Evolutionary conservation across 2,329 filamentous ascomycete species (phyloP).

Genomic region (Plectosphaerella plurivora): DNA sequence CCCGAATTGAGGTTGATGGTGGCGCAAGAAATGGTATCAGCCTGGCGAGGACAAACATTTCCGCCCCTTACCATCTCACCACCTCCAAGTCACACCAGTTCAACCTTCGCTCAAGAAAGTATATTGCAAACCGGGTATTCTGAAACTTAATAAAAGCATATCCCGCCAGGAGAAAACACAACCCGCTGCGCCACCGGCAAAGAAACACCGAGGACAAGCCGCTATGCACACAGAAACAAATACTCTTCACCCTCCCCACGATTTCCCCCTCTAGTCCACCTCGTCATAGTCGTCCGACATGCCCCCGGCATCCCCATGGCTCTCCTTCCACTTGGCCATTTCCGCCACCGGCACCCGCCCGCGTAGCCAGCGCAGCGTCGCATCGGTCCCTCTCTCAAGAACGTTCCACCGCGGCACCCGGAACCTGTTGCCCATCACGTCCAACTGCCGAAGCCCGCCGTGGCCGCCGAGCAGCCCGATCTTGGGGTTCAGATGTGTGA

Average conservation of each 20-base stretch:
- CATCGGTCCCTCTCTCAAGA: constrained; percentile 82
- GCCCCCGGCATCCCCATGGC: constrained; percentile 30
- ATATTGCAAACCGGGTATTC: too few species aligned
- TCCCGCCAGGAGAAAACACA: too few species aligned
- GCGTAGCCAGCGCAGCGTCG: constrained; percentile 74
- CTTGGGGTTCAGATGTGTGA: constrained; percentile 73
- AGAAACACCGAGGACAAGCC: too few species aligned
- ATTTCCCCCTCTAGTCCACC: background rate
- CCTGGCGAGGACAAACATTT: too few species aligned
- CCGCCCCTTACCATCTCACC: too few species aligned
- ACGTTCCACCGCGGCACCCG: constrained; percentile 81
- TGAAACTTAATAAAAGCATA: too few species aligned
- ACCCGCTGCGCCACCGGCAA: too few species aligned
- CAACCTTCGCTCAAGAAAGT: too few species aligned
- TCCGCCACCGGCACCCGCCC: constrained; percentile 65
- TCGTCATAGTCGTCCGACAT: constrained; percentile 15
- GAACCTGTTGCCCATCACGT: constrained; percentile 83
- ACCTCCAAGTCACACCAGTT: too few species aligned
- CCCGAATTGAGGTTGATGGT: too few species aligned
- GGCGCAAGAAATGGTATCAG: too few species aligned
- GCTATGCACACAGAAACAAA: too few species aligned
- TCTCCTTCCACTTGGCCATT: constrained; percentile 51
- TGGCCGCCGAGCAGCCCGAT: constrained; percentile 71
- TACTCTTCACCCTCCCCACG: background rate
- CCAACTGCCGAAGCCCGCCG: constrained; percentile 58